A percentile compares a stretch with the other conserved stretches of the same genome.
These are phyloP conservation scores for Leccinum fuscescens DNA, from an alignment of 1,284 basidiomycete genomes.

Conservation along the genomic window DNA sequence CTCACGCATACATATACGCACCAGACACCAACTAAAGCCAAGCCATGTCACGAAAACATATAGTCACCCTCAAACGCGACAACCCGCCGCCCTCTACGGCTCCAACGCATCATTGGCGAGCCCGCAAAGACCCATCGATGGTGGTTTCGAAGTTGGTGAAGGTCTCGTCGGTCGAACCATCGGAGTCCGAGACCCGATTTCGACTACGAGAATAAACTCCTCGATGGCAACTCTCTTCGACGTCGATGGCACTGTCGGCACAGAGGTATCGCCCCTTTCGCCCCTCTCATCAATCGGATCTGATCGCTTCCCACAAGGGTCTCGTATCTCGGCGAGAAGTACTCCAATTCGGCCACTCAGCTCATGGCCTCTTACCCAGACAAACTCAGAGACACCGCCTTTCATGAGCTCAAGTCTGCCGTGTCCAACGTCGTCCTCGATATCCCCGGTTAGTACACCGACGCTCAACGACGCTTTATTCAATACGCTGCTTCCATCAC, in stretches of 20 bases:
- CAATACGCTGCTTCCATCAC: constrained; percentile 81
- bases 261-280: constrained; percentile 56
- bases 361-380: not conserved
- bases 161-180: no score
- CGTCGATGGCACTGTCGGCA: constrained; percentile 76
- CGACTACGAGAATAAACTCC: constrained; percentile 76
- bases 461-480: constrained; percentile 83
- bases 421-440: constrained; percentile 71
- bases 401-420: not conserved
- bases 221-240: constrained; percentile 74
- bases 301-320: constrained; percentile 52
- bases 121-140: no score
- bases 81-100: no score
- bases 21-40: no score
- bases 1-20: no score
- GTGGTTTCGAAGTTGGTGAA: no score
- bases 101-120: no score
- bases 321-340: constrained; percentile 20
- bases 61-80: no score
- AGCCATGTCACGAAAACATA: no score
- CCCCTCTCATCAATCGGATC: constrained; percentile 5
- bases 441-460: constrained; percentile 93
- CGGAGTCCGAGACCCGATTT: constrained; percentile 47
- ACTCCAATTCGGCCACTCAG: not conserved
- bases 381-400: not conserved